A percentile compares a stretch with the other conserved stretches of the same genome.
Conservation (phyloP, 163 green algal genomes). For the Scenedesmus sp. region DNA sequence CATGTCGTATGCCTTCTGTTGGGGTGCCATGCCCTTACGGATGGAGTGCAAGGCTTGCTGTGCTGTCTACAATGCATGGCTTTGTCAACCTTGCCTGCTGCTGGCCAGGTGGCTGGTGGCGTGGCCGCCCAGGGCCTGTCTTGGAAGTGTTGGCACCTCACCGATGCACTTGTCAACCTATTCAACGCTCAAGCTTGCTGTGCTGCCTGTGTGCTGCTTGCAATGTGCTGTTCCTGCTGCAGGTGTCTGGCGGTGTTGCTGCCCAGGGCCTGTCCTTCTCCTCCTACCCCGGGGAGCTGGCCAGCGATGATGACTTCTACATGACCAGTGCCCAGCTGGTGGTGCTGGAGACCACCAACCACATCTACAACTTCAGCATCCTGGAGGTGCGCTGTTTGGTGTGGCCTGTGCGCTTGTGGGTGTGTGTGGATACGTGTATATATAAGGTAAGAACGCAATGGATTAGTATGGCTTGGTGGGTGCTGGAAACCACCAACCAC, state of each 20-base stretch:
- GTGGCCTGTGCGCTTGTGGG: too few relatives aligned
- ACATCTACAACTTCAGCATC: slow-evolving; percentile 72
- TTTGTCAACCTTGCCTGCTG: background rate
- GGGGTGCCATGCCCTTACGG: too few relatives aligned
- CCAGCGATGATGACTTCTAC: slow-evolving; percentile 79
- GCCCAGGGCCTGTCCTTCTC: slow-evolving; percentile 65
- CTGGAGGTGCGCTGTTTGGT: slow-evolving; percentile 6
- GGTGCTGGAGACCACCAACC: slow-evolving; percentile 82
- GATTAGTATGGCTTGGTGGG: background rate
- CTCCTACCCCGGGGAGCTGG: slow-evolving; percentile 77
- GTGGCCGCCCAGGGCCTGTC: slow-evolving; percentile 56
- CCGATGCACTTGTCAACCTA: background rate
- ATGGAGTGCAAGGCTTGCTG: too few relatives aligned
- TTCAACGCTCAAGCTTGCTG: too few relatives aligned
- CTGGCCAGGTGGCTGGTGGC: slow-evolving; percentile 22
- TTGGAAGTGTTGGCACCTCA: background rate
- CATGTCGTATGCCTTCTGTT: too few relatives aligned
- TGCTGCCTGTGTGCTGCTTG: background rate
- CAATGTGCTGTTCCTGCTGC: background rate
- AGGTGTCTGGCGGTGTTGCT: slow-evolving; percentile 44
- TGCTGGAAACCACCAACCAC: slow-evolving; percentile 84
- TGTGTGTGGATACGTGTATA: too few relatives aligned
- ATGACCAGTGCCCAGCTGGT: slow-evolving; percentile 54
- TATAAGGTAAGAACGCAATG: too few relatives aligned
- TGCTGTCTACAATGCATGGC: background rate